Base-by-base conservation (phyloP, 495 filamentous ascomycete genomes). In the Hypoxylon subgilvum region DNA sequence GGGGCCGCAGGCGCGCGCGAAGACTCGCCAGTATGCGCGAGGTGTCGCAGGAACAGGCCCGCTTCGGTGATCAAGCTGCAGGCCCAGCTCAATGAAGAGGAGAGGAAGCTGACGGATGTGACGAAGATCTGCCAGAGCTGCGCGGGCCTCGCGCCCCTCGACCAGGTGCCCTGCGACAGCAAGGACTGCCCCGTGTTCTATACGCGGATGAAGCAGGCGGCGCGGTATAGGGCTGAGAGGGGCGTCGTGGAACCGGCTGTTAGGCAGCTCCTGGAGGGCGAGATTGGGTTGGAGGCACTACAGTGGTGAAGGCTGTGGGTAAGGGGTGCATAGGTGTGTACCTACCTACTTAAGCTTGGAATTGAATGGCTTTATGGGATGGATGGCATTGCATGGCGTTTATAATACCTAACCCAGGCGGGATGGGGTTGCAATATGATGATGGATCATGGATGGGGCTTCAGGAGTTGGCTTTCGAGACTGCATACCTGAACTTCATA, bases 141-240 rank as follows among this genome's bases (percentile, higher is more conserved):
- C 64, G 85, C 88, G 22, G 85, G 84, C 6, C 67, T 91, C 32
- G 72, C 89, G 12, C 87, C 83, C 61, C 76, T 82, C 3, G 91
- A 96, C 36, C 84, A 88, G 23, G 86, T 96, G 28, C 82, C 70
- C 28, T 98, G 94, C 69, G 90, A 96, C 66, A 96, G 88, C 60
- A 81, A 86, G 70, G 94, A 96, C 72, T 98, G 94, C 69, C 89
- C 92, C 0, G 89, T 96, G 2, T 97, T 94, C 64, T 98, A 97
- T 69, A 88, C 88, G 1, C 75, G 95, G 44, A 84, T 88, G 8
- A 88, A 87, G 72, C 87, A 92, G 72, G 69, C 71, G 50, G 79
- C 86, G 8, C 73, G 79, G 69, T 77, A 89, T 58, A 78, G 75
- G 49, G 83, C 78, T 55, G 80, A 86, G 60, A 85, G 67, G 72